A percentile compares a stretch with the other conserved stretches of the same genome.
phyloP scores from a whole-genome alignment of 2,329 filamentous ascomycete species.

The Fusarium newnesense region DNA sequence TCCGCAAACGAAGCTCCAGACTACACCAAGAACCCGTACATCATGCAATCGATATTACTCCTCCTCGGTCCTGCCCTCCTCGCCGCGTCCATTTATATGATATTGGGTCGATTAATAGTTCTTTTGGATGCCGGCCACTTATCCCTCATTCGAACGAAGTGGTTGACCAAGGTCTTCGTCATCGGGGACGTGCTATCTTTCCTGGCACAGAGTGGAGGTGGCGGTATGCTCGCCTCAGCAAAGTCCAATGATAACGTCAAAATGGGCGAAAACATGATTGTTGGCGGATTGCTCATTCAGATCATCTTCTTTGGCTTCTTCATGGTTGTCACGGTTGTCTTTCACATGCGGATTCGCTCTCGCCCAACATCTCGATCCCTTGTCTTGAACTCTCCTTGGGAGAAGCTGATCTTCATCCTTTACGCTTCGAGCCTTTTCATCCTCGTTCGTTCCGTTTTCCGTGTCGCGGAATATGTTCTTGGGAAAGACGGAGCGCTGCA shows the following conservation, averaged over 20 bases:
- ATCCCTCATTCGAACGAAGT: conserved; percentile 54
- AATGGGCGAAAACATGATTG: conserved; percentile 58
- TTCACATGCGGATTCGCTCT: conserved; percentile 50
- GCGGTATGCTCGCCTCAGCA: conserved; percentile 37
- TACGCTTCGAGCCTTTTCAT: conserved; percentile 48
- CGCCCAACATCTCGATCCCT: conserved; percentile 23
- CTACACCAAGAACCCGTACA: conserved; percentile 48
- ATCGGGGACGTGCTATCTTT: conserved; percentile 60
- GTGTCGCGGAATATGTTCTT: conserved; percentile 54
- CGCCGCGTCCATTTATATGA: conserved; percentile 59
- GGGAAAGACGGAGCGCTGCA: conserved; percentile 48
- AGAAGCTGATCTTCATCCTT: conserved; percentile 41
- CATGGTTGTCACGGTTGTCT: conserved; percentile 56
- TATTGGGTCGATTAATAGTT: conserved; percentile 52
- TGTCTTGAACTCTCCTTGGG: conserved; percentile 44
- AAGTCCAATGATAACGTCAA: conserved; percentile 37
- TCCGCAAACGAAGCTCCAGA: conserved; percentile 54
- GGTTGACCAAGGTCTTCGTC: conserved; percentile 62
- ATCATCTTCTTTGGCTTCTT: conserved; percentile 66
- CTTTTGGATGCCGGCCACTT: conserved; percentile 50
- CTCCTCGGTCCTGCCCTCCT: conserved; percentile 54
- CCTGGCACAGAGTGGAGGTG: conserved; percentile 41
- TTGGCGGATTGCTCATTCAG: conserved; percentile 64
- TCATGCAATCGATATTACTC: conserved; percentile 52
- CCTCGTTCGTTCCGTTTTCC: conserved; percentile 53